Evolutionary conservation across 2,329 filamentous ascomycete genomes (phyloP).

Genomic region (Scedosporium apiospermum): DNA sequence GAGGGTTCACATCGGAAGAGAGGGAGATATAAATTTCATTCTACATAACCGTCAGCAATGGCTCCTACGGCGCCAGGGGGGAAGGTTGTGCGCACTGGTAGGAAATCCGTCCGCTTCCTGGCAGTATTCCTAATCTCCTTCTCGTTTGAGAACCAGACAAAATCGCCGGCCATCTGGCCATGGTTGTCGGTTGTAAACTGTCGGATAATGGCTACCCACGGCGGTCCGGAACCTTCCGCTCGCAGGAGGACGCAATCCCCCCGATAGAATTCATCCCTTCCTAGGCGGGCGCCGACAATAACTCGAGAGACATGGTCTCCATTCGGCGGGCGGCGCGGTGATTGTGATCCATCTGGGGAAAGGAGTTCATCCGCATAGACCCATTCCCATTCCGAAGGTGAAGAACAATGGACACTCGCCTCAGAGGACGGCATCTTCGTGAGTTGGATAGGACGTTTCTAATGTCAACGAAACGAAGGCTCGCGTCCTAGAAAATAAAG

Average conservation of each 20-base stretch:
- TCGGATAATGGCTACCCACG: constrained; percentile 86
- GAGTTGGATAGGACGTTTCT: background rate
- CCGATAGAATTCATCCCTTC: constrained; percentile 66
- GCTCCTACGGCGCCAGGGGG: background rate
- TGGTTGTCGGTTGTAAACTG: constrained; percentile 70
- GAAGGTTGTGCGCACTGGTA: constrained; percentile 43
- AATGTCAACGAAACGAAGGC: background rate
- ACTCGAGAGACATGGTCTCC: background rate
- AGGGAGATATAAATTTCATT: constrained; percentile 91
- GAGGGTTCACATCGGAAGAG: constrained; percentile 76
- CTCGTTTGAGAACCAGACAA: constrained; percentile 94
- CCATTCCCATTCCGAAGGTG: background rate
- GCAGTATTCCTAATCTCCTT: constrained; percentile 77
- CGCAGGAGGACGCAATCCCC: constrained; percentile 84
- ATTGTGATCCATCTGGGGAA: background rate
- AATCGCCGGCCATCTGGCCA: constrained; percentile 70
- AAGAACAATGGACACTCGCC: background rate
- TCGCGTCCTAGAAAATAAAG: background rate
- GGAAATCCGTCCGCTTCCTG: constrained; percentile 71
- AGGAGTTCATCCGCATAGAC: background rate
- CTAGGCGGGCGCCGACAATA: constrained; percentile 77
- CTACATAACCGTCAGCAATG: constrained; percentile 22
- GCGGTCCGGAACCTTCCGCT: constrained; percentile 74
- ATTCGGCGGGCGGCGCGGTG: background rate
- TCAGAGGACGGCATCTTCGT: background rate